Evolutionary conservation across 1,284 basidiomycete genomes (phyloP), one percentile per base, ranked within the genome.

Genomic region (Moesziomyces antarcticus): DNA sequence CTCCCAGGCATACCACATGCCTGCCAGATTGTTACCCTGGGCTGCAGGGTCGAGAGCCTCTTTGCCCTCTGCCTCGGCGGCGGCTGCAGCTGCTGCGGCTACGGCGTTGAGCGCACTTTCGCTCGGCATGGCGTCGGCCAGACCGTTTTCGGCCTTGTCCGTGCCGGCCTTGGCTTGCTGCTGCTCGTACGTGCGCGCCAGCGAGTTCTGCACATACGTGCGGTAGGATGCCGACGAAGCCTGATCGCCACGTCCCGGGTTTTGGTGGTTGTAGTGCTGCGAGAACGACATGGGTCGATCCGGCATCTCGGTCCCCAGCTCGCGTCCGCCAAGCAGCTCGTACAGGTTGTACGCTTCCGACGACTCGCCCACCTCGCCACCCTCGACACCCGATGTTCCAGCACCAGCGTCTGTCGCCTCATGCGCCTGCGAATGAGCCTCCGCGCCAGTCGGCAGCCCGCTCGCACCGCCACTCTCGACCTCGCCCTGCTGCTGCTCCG

Each of bases 281-380:
- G 71, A 73, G 50, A 73, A 73, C 24, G 71, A 73, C 71, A 68
- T 73, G 50, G 71, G 71, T 48, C 71, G 71, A 27, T 73, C 71
- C 3, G 71, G 71, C 60, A 65, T 56, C 25, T 68, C 55, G 24
- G 62, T 42, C 18, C 49, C 52, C 21, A 56, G 30, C 16, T 53
- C 70, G 25, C 59, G 58, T 3, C 63, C 59, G 22, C 70, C 70
- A 7, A 73, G 51, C 7, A 73, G 61, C 57, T 73, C 64, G 46
- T 73, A 73, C 40, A 73, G 51, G 45, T 64, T 64, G 61, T 68
- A 68, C 1, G 58, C 64, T 13, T 67, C 70, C 18, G 70, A 55
- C 20, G 70, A 53, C 20, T 62, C 53, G 22, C 27, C 51, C 1
- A 20, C 56, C 30, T 56, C 56, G 24, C 46, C 47, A 21, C 49